Percentiles rank a stretch among this genome's conserved stretches.
phyloP scores from a whole-genome alignment of 192 early-diverging fungal species.

The Podila epicladia region DNA sequence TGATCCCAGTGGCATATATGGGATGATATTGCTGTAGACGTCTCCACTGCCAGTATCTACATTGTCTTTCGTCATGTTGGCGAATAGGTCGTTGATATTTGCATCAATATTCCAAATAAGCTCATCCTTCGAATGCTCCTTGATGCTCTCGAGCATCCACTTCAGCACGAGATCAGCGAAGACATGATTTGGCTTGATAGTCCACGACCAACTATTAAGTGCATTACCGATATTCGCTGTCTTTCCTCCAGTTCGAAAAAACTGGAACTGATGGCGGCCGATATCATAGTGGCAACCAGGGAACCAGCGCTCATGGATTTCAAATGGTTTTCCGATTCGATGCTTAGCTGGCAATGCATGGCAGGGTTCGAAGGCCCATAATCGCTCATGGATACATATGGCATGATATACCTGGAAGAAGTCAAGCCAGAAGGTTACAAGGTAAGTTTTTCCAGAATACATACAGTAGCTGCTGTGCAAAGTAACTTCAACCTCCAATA shows the following conservation, averaged over 20 bases:
- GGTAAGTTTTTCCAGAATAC: neutral
- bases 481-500: neutral
- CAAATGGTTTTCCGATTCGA: neutral
- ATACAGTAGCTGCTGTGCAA: neutral
- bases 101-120: neutral
- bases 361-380: conserved; percentile 22
- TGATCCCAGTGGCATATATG: conserved; percentile 1
- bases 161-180: conserved; percentile 10
- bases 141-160: conserved; percentile 19
- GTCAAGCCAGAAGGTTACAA: conserved; percentile 3
- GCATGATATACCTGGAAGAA: conserved; percentile 18
- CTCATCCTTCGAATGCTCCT: neutral
- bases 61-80: too few species aligned
- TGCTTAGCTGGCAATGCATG: neutral
- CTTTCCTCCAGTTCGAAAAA: neutral
- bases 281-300: conserved; percentile 28
- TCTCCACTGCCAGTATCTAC: conserved; percentile 15
- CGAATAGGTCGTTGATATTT: neutral
- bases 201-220: neutral
- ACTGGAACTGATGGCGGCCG: conserved; percentile 11
- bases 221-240: neutral
- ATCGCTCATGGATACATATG: conserved; percentile 11
- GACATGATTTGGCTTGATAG: neutral
- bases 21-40: neutral
- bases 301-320: conserved; percentile 20